Conservation (phyloP, 257 asterid genomes). For the Fraxinus excelsior region DNA sequence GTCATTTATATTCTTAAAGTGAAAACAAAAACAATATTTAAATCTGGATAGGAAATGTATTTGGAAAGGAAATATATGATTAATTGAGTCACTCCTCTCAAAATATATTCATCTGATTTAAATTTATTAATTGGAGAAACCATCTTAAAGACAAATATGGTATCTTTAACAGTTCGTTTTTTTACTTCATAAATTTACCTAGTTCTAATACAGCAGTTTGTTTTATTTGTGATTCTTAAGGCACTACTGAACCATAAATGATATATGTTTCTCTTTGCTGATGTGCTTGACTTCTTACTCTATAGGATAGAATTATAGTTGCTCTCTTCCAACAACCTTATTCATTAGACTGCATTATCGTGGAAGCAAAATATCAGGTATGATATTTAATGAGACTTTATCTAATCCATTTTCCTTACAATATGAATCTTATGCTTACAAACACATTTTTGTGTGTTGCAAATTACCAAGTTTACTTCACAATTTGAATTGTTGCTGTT, state of each 20-base stretch:
- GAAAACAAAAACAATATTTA: too few relatives aligned
- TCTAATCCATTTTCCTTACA: neutral
- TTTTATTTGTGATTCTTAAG: slow-evolving; percentile 1
- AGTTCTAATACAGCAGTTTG: too few relatives aligned
- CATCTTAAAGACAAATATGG: too few relatives aligned
- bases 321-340: slow-evolving; percentile 99
- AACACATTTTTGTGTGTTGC: neutral
- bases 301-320: slow-evolving; percentile 87
- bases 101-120: too few relatives aligned
- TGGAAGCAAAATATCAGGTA: slow-evolving; percentile 98
- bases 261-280: neutral
- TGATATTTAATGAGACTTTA: slow-evolving; percentile 11
- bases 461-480: neutral
- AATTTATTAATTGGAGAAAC: too few relatives aligned
- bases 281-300: slow-evolving; percentile 26
- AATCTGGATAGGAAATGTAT: too few relatives aligned
- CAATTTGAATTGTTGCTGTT: neutral
- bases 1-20: too few relatives aligned
- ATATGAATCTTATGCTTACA: neutral
- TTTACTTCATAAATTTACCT: too few relatives aligned
- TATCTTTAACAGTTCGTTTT: too few relatives aligned
- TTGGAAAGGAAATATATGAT: too few relatives aligned
- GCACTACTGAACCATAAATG: neutral
- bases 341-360: slow-evolving; percentile 95
- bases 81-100: too few relatives aligned